Conservation (phyloP, 2,329 filamentous ascomycete genomes). For the Peltaster fructicola region DNA sequence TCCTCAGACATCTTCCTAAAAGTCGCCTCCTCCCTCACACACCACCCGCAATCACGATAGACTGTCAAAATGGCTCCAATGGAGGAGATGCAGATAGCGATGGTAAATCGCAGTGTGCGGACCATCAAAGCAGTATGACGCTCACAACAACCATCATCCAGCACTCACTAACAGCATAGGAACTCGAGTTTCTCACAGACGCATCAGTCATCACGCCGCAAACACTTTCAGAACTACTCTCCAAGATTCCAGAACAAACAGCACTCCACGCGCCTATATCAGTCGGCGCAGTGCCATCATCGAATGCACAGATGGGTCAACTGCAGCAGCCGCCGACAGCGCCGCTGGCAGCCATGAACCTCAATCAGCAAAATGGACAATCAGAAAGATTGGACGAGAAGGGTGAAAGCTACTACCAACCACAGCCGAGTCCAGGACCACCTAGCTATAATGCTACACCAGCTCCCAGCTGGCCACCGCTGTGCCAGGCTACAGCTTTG, state of each 20-base stretch:
- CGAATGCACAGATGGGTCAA: conserved; percentile 7
- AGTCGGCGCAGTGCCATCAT: conserved; percentile 19
- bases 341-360: conserved; percentile 13
- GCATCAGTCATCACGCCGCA: conserved; percentile 59
- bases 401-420: conserved; percentile 20
- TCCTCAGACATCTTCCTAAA: conserved; percentile 38
- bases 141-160: conserved; percentile 3
- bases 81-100: conserved; percentile 34
- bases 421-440: conserved; percentile 35
- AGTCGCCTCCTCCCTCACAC: too few relatives aligned
- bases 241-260: conserved; percentile 56
- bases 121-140: conserved; percentile 62
- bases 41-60: conserved; percentile 18
- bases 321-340: conserved; percentile 13
- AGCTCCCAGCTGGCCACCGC: conserved; percentile 30
- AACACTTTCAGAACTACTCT: conserved; percentile 57
- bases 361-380: conserved; percentile 16
- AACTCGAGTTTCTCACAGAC: conserved; percentile 79
- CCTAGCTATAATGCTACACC: conserved; percentile 34
- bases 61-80: conserved; percentile 12
- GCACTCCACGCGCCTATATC: conserved; percentile 30
- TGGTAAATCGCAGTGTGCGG: conserved; percentile 70
- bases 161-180: conserved; percentile 34
- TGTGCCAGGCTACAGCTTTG: conserved; percentile 61
- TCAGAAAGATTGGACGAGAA: conserved; percentile 18